phyloP scores from a whole-genome alignment of 2,329 filamentous ascomycete genomes.

The Colletotrichum sidae region DNA sequence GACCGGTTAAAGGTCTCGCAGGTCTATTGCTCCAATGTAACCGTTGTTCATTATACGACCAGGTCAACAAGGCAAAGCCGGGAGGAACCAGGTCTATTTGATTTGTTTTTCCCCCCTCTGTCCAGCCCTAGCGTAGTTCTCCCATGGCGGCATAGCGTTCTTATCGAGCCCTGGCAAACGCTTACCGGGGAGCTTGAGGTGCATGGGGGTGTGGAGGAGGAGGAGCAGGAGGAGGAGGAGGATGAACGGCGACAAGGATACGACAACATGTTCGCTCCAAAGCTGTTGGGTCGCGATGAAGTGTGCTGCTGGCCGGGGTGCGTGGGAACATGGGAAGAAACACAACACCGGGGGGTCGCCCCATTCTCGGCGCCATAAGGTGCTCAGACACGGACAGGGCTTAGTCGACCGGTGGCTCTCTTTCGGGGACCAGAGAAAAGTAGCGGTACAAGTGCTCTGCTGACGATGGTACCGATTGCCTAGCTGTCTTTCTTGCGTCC shows the following conservation, averaged over 20 bases:
- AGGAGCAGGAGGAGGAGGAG: constrained; percentile 33
- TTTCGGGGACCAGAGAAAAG: constrained; percentile 24
- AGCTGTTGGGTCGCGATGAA: constrained; percentile 36
- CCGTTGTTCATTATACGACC: constrained; percentile 30
- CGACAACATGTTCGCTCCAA: constrained; percentile 21
- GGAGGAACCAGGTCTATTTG: constrained; percentile 37
- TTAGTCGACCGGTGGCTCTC: constrained; percentile 34
- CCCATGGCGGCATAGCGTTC: constrained; percentile 37
- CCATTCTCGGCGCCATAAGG: constrained; percentile 33
- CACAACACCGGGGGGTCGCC: constrained; percentile 32
- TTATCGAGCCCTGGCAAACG: constrained; percentile 34
- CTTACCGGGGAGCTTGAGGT: constrained; percentile 35
- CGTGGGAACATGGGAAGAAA: constrained; percentile 23
- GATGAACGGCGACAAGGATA: constrained; percentile 36
- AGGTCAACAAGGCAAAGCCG: constrained; percentile 22
- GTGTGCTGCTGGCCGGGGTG: constrained; percentile 36
- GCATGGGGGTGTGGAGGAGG: constrained; percentile 35
- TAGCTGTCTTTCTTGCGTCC: constrained; percentile 14
- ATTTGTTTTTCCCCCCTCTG: constrained; percentile 27
- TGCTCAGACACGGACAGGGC: constrained; percentile 38
- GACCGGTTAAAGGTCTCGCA: constrained; percentile 24
- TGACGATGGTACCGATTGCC: constrained; percentile 23
- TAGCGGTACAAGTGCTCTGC: constrained; percentile 33
- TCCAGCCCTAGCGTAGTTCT: constrained; percentile 34
- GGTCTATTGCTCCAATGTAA: constrained; percentile 28